Evolutionary conservation across 805 yeast genomes (phyloP).

Genomic region (Saccharomyces paradoxus): DNA sequence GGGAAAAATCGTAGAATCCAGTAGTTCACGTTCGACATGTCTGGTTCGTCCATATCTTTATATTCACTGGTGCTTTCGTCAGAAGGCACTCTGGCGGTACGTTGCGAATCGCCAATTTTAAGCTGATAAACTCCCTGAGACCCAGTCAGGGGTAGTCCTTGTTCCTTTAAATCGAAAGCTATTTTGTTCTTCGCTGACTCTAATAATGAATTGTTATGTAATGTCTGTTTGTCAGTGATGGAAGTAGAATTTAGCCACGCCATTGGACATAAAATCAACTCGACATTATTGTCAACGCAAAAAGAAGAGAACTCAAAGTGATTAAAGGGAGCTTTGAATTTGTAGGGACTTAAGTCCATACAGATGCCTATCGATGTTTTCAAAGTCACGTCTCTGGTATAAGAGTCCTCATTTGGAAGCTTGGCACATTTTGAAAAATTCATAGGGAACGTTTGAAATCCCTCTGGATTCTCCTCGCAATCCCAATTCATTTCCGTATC

Average conservation of each 20-base stretch:
- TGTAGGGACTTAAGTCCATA: conserved; percentile 87
- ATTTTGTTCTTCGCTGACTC: neutral
- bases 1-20: conserved; percentile 73
- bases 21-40: conserved; percentile 48
- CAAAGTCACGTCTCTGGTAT: conserved; percentile 22
- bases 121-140: conserved; percentile 21
- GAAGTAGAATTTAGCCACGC: conserved; percentile 70
- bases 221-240: conserved; percentile 11
- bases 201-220: neutral
- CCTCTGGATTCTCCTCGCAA: conserved; percentile 55
- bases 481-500: conserved; percentile 80
- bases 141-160: conserved; percentile 18
- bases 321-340: conserved; percentile 72
- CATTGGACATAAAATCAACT: conserved; percentile 67
- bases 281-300: conserved; percentile 40
- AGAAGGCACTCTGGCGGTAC: neutral
- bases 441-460: conserved; percentile 47
- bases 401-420: conserved; percentile 4
- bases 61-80: conserved; percentile 8
- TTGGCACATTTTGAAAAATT: conserved; percentile 19
- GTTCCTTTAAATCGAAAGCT: conserved; percentile 5
- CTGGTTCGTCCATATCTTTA: conserved; percentile 34
- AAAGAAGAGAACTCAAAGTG: conserved; percentile 60
- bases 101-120: conserved; percentile 10
- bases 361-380: conserved; percentile 72